A percentile compares a stretch with the other conserved stretches of the same genome.
phyloP scores from a whole-genome alignment of 495 filamentous ascomycete species.

The Aspergillus baeticus region DNA sequence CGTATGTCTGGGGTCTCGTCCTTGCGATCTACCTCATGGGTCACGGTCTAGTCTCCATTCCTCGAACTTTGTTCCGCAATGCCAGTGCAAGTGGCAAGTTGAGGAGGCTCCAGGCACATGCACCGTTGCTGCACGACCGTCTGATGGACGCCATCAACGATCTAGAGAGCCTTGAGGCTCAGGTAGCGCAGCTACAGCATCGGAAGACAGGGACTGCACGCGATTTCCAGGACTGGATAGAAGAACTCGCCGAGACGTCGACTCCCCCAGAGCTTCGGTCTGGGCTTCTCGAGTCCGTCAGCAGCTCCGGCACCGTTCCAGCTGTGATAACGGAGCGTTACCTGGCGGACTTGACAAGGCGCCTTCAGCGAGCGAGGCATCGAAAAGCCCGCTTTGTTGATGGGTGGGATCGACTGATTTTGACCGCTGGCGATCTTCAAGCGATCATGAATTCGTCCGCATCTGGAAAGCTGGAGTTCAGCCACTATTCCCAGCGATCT shows the following conservation, averaged over 20 bases:
- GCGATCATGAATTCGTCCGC: conserved; percentile 80
- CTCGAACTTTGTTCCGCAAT: conserved; percentile 73
- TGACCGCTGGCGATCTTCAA: conserved; percentile 70
- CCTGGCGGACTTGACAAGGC: conserved; percentile 81
- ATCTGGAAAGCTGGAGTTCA: conserved; percentile 78
- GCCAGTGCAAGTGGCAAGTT: conserved; percentile 71
- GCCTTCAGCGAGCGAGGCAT: conserved; percentile 76
- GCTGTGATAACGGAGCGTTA: conserved; percentile 91
- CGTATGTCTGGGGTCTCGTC: conserved; percentile 88
- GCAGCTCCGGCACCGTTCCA: conserved; percentile 50
- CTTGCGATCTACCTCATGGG: conserved; percentile 97
- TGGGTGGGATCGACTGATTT: conserved; percentile 80
- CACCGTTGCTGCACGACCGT: conserved; percentile 80
- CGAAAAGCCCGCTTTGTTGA: conserved; percentile 76
- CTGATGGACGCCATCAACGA: conserved; percentile 81
- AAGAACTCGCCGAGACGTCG: conserved; percentile 76
- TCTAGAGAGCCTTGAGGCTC: conserved; percentile 76
- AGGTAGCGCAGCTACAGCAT: conserved; percentile 72
- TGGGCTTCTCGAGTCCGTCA: conserved; percentile 37
- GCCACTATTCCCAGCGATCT: conserved; percentile 52
- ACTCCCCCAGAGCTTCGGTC: conserved; percentile 64
- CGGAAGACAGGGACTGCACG: conserved; percentile 81
- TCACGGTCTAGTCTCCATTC: conserved; percentile 89
- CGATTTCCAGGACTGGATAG: conserved; percentile 91
- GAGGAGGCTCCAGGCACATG: conserved; percentile 70